A percentile compares a stretch with the other conserved stretches of the same genome.
Conservation (phyloP, 306 rosid genomes). For the Begonia loranthoides region DNA sequence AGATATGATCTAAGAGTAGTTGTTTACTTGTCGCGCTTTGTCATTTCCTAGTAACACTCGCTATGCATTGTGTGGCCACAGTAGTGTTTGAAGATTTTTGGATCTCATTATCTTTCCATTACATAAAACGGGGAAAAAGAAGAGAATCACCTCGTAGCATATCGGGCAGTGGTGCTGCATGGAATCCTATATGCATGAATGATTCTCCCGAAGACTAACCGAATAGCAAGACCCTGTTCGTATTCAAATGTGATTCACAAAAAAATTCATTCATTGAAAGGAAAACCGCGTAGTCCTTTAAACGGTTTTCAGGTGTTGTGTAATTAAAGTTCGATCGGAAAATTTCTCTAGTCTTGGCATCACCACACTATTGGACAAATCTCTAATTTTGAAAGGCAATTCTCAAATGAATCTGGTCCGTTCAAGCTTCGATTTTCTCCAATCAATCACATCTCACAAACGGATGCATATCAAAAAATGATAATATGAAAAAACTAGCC, state of each 20-base stretch:
- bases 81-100: too few relatives aligned
- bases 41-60: constrained; percentile 73
- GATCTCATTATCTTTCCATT: constrained; percentile 25
- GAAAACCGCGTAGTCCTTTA: too few relatives aligned
- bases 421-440: too few relatives aligned
- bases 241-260: too few relatives aligned
- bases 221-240: constrained; percentile 69
- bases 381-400: too few relatives aligned
- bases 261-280: too few relatives aligned
- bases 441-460: too few relatives aligned
- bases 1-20: neutral
- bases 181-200: constrained; percentile 82
- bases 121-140: constrained; percentile 5
- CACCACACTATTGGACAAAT: too few relatives aligned
- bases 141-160: constrained; percentile 71
- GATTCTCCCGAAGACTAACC: constrained; percentile 53
- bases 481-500: neutral
- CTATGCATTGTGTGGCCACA: constrained; percentile 94
- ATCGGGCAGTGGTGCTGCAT: constrained; percentile 96
- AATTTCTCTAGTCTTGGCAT: too few relatives aligned
- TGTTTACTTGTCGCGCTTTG: constrained; percentile 58
- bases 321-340: too few relatives aligned
- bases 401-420: too few relatives aligned
- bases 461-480: neutral
- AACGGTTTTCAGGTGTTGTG: too few relatives aligned